These are phyloP conservation scores for Wallacemonas collosoma DNA, from an alignment of 208 protist species.

Conservation along the genomic window DNA sequence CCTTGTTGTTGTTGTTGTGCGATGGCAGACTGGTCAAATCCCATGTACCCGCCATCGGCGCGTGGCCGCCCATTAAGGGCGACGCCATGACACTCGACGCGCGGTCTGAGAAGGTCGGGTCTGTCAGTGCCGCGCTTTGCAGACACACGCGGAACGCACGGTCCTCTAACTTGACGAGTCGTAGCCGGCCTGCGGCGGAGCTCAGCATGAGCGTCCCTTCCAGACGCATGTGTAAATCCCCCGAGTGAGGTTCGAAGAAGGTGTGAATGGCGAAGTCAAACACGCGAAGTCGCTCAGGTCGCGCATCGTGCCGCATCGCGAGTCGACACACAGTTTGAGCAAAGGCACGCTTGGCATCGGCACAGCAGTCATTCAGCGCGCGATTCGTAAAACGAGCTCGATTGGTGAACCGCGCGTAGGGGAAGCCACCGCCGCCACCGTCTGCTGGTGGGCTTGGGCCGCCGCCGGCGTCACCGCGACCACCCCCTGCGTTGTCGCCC, in stretches of 20 bases:
- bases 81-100: neutral
- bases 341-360: slow-evolving; percentile 80
- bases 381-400: slow-evolving; percentile 42
- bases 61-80: neutral
- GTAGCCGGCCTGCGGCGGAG: slow-evolving; percentile 29
- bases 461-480: slow-evolving; percentile 5
- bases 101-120: neutral
- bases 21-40: slow-evolving; percentile 5
- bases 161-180: slow-evolving; percentile 51
- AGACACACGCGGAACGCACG: slow-evolving; percentile 73
- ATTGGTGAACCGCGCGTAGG: slow-evolving; percentile 16
- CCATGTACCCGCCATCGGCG: neutral
- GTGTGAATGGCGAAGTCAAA: slow-evolving; percentile 59
- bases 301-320: slow-evolving; percentile 44
- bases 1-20: slow-evolving; percentile 14
- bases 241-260: slow-evolving; percentile 80
- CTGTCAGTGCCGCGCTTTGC: slow-evolving; percentile 21
- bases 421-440: neutral
- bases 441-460: neutral
- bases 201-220: slow-evolving; percentile 79
- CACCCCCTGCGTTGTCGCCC: neutral
- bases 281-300: slow-evolving; percentile 48
- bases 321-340: slow-evolving; percentile 66
- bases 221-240: slow-evolving; percentile 74
- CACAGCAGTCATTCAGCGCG: slow-evolving; percentile 76